Evolutionary conservation across 2,329 filamentous ascomycete species (phyloP), one percentile per base, ranked within the genome.

Genomic region (Neocatenulostroma microsporum): DNA sequence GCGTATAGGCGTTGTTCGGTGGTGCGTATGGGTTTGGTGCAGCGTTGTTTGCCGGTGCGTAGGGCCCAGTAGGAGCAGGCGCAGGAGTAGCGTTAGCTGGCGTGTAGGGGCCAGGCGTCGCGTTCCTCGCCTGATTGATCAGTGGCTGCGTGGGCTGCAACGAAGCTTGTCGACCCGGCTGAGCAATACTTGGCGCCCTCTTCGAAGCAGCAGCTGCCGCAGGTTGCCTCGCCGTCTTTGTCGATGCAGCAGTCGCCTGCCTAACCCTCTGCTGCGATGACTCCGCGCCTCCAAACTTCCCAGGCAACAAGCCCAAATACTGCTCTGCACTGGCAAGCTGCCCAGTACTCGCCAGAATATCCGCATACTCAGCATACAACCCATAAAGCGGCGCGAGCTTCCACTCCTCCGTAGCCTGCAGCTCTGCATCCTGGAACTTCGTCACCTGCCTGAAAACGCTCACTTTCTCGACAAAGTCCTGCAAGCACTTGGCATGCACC

Each of bases 391-490:
- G 72, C 24, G 79, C 74, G 41, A 98, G 77, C 66, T 94, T 95
- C 89, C 89, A 98, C 50, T 81, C 84, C 1, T 80, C 79, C 8
- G 75, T 70, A 49, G 84, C 75, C 30, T 67, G 65, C 46, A 76
- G 76, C 55, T 95, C 87, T 7, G 66, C 63, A 57, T 98, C 91
- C 51, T 83, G 69, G 68, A 95, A 98, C 55, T 89, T 87, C 44
- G 87, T 88, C 28, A 95, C 88, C 50, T 91, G 77, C 37, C 91
- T 82, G 78, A 98, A 98, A 36, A 98, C 77, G 0, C 88, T 94
- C 30, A 98, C 91, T 70, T 98, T 98, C 66, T 98, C 91, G 45
- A 98, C 94, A 56, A 98, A 89, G 48, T 84, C 81, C 62, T 96
- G 91, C 28, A 98, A 68, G 30, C 83, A 82, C 44, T 80, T 79